Conservation (phyloP, 352 stramenopile species). For the Phytopythium boreale region DNA sequence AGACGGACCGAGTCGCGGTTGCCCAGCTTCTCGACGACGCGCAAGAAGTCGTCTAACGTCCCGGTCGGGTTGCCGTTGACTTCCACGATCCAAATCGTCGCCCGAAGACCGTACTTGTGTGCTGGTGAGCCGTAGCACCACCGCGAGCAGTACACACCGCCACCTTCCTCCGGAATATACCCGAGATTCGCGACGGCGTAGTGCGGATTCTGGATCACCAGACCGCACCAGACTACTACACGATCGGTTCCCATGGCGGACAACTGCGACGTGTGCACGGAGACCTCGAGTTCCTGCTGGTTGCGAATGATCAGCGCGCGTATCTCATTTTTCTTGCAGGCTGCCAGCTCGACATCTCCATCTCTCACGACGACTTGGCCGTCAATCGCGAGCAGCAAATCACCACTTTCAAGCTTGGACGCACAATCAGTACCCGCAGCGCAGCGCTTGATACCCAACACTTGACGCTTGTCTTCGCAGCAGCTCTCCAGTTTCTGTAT, state of each 20-base stretch:
- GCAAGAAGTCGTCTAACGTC: constrained; percentile 84
- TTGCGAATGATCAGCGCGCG: constrained; percentile 72
- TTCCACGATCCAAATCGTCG: constrained; percentile 90
- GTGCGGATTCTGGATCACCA: constrained; percentile 91
- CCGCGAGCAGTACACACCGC: constrained; percentile 85
- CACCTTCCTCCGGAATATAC: constrained; percentile 84
- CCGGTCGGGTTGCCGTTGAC: constrained; percentile 83
- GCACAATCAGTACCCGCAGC: constrained; percentile 64
- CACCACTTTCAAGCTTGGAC: constrained; percentile 70
- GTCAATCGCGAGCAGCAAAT: constrained; percentile 85
- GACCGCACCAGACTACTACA: constrained; percentile 88
- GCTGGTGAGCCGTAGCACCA: constrained; percentile 91
- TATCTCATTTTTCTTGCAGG: constrained; percentile 49
- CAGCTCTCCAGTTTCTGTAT: constrained; percentile 77
- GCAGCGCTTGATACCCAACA: constrained; percentile 83
- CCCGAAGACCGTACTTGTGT: constrained; percentile 89
- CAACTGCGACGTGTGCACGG: constrained; percentile 56
- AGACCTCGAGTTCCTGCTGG: constrained; percentile 61
- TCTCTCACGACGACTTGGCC: constrained; percentile 74
- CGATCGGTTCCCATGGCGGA: constrained; percentile 84
- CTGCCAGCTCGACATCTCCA: constrained; percentile 66
- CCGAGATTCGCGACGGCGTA: constrained; percentile 80
- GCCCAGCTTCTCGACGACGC: constrained; percentile 71
- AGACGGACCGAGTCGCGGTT: constrained; percentile 85
- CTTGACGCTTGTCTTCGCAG: constrained; percentile 83